These are phyloP conservation scores for Lachancea kluyveri DNA, from an alignment of 805 yeast genomes.

Conservation along the genomic window DNA sequence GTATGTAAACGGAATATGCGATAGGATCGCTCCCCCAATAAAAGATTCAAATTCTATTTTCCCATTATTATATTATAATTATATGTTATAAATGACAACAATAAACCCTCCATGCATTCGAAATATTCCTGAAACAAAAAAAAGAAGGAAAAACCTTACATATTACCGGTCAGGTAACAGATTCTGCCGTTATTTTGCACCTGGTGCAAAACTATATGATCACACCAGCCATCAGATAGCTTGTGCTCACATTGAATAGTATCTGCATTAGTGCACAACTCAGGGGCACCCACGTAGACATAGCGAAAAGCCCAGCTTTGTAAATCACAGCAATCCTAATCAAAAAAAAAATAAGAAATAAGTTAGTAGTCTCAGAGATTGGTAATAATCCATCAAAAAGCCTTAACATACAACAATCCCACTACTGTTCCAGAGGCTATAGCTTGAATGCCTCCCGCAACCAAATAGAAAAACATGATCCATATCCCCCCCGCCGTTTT, in stretches of 20 bases:
- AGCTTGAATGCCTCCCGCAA: constrained; percentile 58
- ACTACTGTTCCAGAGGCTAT: constrained; percentile 66
- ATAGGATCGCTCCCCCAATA: no score
- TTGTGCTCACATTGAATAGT: constrained; percentile 57
- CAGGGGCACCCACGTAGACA: constrained; percentile 95
- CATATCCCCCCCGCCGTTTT: constrained; percentile 35
- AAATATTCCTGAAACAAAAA: no score
- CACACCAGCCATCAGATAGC: constrained; percentile 19
- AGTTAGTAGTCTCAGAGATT: not conserved
- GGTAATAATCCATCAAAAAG: not conserved
- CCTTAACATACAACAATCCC: constrained; percentile 53
- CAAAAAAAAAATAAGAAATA: constrained; percentile 3
- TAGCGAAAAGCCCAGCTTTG: constrained; percentile 69
- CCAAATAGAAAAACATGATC: constrained; percentile 41
- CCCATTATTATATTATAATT: no score
- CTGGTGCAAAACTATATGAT: no score
- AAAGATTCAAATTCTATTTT: no score
- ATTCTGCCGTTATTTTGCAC: no score
- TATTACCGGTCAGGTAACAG: no score
- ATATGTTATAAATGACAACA: no score
- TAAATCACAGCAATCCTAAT: constrained; percentile 58
- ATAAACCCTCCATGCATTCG: no score
- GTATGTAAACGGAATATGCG: no score
- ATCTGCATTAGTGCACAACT: constrained; percentile 69
- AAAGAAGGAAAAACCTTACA: no score